phyloP scores from a whole-genome alignment of 192 early-diverging fungal species.

The Entomortierella beljakovae region DNA sequence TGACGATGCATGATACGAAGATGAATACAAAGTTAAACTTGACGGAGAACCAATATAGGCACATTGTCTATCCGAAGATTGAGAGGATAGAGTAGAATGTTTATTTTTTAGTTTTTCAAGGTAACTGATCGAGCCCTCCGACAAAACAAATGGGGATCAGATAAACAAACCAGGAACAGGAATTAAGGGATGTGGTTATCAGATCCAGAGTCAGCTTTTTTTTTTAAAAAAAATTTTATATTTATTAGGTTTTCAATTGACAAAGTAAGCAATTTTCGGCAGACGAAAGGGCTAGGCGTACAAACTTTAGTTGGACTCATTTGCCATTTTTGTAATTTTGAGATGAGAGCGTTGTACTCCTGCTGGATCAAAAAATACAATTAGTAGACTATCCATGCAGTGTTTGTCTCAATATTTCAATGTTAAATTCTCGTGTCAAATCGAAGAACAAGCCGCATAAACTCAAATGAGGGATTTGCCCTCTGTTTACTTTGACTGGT shows the following conservation, averaged over 20 bases:
- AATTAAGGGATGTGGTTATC: slow-evolving; percentile 11
- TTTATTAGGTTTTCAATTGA: no score
- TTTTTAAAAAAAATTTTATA: no score
- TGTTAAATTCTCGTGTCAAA: neutral
- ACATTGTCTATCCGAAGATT: no score
- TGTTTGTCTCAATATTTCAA: neutral
- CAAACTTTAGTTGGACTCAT: neutral
- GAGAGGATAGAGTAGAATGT: no score
- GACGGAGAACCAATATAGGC: slow-evolving; percentile 21
- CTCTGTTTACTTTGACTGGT: no score
- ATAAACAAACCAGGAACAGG: neutral
- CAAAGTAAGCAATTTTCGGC: neutral
- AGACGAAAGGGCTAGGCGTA: neutral
- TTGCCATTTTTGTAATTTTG: slow-evolving; percentile 4
- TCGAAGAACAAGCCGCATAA: no score
- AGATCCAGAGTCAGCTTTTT: slow-evolving; percentile 50
- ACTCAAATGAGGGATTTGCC: no score
- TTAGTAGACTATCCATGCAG: neutral
- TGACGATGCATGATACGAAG: no score
- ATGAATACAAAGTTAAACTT: neutral
- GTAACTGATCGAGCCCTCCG: neutral
- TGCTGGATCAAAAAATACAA: neutral
- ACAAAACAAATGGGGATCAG: neutral
- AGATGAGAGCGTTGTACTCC: slow-evolving; percentile 8
- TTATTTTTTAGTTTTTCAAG: neutral